These are phyloP conservation scores for Cubamyces lactineus DNA, from an alignment of 768 basidiomycete species.

Conservation along the genomic window DNA sequence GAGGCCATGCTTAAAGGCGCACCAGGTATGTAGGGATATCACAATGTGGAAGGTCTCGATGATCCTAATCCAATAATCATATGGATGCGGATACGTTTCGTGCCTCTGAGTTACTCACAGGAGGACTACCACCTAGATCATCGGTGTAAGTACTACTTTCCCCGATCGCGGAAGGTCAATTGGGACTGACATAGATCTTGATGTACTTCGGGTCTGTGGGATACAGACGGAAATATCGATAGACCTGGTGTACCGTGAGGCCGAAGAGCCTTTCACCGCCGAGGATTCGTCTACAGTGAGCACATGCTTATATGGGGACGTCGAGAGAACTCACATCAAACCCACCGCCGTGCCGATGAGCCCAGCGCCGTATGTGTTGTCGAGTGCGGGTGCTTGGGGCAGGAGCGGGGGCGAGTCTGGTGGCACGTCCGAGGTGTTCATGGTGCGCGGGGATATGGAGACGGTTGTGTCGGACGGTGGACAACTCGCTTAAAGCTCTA, in stretches of 20 bases:
- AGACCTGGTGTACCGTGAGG: constrained; percentile 6
- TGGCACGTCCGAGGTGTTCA: not conserved
- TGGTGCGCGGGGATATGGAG: not conserved
- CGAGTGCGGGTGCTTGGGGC: not conserved
- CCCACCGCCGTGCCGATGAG: not conserved
- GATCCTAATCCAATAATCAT: not conserved
- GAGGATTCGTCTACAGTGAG: no score
- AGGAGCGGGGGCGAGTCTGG: not conserved
- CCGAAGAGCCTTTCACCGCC: not conserved
- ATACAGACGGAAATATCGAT: constrained; percentile 10
- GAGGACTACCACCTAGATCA: not conserved
- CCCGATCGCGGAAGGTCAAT: not conserved
- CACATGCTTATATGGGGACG: no score
- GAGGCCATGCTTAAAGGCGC: no score
- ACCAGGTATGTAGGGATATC: not conserved
- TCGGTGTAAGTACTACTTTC: not conserved
- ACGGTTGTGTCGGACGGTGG: no score
- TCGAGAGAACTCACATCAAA: not conserved
- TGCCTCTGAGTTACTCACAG: not conserved
- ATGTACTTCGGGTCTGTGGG: not conserved
- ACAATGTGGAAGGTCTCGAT: not conserved
- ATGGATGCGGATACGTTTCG: no score
- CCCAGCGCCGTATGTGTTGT: not conserved
- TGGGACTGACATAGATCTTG: not conserved
- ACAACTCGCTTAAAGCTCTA: no score